phyloP scores from a whole-genome alignment of 1,139 yeast species.

The Yamadazyma pseudoaaseri region DNA sequence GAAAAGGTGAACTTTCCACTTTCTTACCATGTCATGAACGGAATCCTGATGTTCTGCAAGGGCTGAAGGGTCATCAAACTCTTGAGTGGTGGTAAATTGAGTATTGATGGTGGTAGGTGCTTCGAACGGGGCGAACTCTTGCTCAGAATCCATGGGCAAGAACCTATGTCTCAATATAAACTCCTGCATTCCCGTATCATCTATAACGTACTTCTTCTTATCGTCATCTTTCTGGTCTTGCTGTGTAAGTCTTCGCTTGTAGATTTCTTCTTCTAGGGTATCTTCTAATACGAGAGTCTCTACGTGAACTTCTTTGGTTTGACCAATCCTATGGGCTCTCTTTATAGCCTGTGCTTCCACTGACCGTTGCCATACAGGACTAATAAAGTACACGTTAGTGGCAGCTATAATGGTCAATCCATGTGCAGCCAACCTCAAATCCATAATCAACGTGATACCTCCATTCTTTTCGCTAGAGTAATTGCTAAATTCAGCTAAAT shows the following conservation, averaged over 20 bases:
- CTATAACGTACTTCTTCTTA: slow-evolving; percentile 41
- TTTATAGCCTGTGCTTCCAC: slow-evolving; percentile 73
- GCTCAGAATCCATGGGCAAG: slow-evolving; percentile 26
- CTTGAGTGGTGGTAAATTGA: slow-evolving; percentile 6
- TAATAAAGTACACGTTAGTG: slow-evolving; percentile 63
- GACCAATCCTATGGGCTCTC: slow-evolving; percentile 74
- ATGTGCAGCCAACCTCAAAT: slow-evolving; percentile 64
- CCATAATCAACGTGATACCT: slow-evolving; percentile 62
- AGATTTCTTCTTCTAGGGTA: slow-evolving; percentile 68
- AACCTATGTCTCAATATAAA: slow-evolving; percentile 51
- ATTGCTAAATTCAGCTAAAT: slow-evolving; percentile 50
- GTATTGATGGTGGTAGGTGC: slow-evolving; percentile 10
- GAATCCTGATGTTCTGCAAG: slow-evolving; percentile 23
- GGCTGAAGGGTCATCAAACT: slow-evolving; percentile 20
- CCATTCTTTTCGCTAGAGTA: slow-evolving; percentile 34
- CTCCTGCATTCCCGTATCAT: slow-evolving; percentile 58
- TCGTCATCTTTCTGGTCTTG: slow-evolving; percentile 18
- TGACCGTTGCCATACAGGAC: slow-evolving; percentile 69
- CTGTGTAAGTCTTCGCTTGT: slow-evolving; percentile 32
- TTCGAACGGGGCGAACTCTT: slow-evolving; percentile 33
- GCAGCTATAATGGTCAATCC: slow-evolving; percentile 70
- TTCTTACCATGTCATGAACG: slow-evolving; percentile 11
- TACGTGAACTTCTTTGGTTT: slow-evolving; percentile 50
- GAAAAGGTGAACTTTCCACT: slow-evolving; percentile 49
- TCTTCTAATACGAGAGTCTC: slow-evolving; percentile 62